phyloP scores from a whole-genome alignment of 78 protist species.

The Dictyostelium purpureum region DNA sequence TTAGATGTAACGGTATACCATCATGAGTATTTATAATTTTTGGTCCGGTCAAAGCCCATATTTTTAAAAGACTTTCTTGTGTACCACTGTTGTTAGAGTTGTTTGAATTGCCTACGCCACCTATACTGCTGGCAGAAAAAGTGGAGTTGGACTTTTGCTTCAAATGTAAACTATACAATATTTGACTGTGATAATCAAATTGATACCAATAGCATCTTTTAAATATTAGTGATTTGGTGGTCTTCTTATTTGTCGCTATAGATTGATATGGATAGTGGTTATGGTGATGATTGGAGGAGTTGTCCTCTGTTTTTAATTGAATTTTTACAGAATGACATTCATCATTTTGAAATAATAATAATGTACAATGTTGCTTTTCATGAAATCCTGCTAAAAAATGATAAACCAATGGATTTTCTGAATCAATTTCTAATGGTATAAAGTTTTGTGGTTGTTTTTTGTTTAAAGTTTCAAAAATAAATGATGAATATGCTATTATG shows the following conservation, averaged over 20 bases:
- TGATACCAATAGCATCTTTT: conserved; percentile 70
- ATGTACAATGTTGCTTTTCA: neutral
- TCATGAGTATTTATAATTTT: neutral
- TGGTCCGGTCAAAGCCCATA: neutral
- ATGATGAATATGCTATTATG: conserved; percentile 50
- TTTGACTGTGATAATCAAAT: conserved; percentile 26
- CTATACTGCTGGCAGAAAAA: neutral
- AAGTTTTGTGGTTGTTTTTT: neutral
- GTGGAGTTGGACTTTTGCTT: neutral
- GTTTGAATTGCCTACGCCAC: neutral
- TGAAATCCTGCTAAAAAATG: conserved; percentile 42
- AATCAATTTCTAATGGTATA: conserved; percentile 22
- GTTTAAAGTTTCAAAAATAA: conserved; percentile 42
- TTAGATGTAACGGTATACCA: conserved; percentile 11
- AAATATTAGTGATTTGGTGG: neutral
- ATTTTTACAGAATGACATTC: conserved; percentile 45
- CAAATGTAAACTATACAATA: conserved; percentile 23
- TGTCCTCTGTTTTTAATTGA: conserved; percentile 19
- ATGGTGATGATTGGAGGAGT: too few species aligned
- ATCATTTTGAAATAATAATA: conserved; percentile 23
- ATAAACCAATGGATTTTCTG: conserved; percentile 16
- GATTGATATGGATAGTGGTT: too few species aligned
- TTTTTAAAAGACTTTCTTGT: neutral
- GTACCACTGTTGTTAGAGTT: neutral
- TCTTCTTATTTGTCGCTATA: neutral